Conservation (phyloP, 2,329 filamentous ascomycete species). For the Alternaria triticina region DNA sequence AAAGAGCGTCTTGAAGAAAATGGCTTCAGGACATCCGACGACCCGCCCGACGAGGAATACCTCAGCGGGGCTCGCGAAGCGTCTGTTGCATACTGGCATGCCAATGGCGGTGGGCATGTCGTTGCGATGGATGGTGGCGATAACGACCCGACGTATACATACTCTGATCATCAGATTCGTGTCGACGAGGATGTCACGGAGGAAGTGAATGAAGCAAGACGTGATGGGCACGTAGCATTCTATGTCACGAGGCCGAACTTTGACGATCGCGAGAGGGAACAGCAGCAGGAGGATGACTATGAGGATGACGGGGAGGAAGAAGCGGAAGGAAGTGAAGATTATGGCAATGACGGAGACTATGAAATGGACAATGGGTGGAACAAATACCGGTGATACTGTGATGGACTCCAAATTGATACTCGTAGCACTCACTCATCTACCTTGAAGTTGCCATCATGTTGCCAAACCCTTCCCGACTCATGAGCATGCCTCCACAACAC, state of each 20-base stretch:
- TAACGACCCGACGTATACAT: neutral
- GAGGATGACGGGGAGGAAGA: neutral
- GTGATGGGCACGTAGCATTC: neutral
- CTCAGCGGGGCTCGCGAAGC: neutral
- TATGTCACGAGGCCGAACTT: neutral
- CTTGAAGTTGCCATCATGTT: neutral
- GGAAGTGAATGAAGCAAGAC: neutral
- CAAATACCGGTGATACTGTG: neutral
- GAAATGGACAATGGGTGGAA: neutral
- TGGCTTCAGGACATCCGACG: neutral
- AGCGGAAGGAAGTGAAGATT: neutral
- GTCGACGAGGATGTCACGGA: neutral
- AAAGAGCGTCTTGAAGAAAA: neutral
- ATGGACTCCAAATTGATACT: neutral
- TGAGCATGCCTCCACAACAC: neutral
- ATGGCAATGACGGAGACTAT: neutral
- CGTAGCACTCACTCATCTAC: neutral
- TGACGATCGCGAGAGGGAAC: neutral
- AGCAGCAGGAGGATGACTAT: neutral
- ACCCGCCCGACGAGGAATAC: neutral
- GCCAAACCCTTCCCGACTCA: neutral
- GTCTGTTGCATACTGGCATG: neutral
- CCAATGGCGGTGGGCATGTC: neutral
- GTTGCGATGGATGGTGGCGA: neutral
- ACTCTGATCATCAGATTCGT: neutral